Evolutionary conservation across 139 green algal species (phyloP), one percentile per base, ranked within the genome.

Genomic region (Bryopsis sp.): DNA sequence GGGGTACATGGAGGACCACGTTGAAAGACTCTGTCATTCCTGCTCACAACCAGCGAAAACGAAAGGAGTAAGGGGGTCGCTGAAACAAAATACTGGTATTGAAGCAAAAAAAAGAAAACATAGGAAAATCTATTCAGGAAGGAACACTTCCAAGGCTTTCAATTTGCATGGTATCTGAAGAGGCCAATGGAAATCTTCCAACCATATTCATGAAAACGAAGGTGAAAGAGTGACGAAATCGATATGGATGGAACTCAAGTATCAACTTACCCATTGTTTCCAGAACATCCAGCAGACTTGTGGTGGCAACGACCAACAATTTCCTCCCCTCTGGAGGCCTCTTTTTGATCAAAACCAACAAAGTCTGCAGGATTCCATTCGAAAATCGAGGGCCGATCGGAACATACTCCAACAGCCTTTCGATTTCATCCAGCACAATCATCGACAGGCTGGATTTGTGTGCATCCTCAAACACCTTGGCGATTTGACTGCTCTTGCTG

Each of bases 351-450:
- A 98, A 83, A 72, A 97, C 90, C 50, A 98, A 80, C 58, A 99
- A 77, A 54, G 89, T 91, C 73, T 94, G 75, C 69, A 99, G 83
- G 22, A 99, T 75, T 8, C 73, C 58, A 74, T 99, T 98, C 60
- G 85, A 95, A 82, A 98, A 99, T 48, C 93, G 85, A 3, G 95
- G 95, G 0, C 95, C 95, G 34, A 98, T 97, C 46, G 86, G 67
- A 15, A 97, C 93, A 71, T 97, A 99, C 79, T 99, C 95, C 19
- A 99, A 76, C 73, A 99, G 82, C 11, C 93, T 80, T 81, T 99
- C 95, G 35, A 99, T 92, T 78, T 99, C 95, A 60, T 99, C 95
- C 26, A 99, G 78, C 29, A 99, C 89, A 57, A 91, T 70, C 28
- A 97, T 81, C 19, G 79, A 91, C 29, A 97, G 67, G 0, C 87